Conservation (phyloP, 345 rosid genomes). For the Trapa bicornis region DNA sequence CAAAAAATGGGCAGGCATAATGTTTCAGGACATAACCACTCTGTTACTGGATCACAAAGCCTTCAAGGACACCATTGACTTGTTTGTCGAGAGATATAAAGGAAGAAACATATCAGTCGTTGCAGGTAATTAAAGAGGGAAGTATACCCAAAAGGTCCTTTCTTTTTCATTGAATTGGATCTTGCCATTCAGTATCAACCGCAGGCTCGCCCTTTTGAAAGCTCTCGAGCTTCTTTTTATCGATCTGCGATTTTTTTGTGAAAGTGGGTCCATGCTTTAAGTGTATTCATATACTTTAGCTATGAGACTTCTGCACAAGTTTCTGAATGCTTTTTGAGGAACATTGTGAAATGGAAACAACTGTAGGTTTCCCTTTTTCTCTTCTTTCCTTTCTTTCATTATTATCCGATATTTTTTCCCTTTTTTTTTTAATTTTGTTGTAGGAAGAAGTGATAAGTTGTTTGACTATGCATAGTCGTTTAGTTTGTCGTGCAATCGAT, state of each 20-base stretch:
- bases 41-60: conserved; percentile 76
- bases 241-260: conserved; percentile 10
- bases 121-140: conserved; percentile 48
- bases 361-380: conserved; percentile 7
- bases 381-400: not conserved
- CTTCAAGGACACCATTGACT: conserved; percentile 80
- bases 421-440: not conserved
- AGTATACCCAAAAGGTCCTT: not conserved
- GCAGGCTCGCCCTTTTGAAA: not conserved
- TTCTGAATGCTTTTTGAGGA: conserved; percentile 23
- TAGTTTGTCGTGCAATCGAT: conserved; percentile 41
- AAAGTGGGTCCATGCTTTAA: conserved; percentile 15
- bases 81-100: conserved; percentile 85
- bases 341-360: conserved; percentile 21
- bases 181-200: conserved; percentile 9
- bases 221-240: conserved; percentile 6
- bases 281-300: conserved; percentile 9
- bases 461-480: conserved; percentile 29
- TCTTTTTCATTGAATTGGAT: conserved; percentile 3
- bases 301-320: conserved; percentile 14
- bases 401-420: not conserved
- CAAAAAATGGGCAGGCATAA: conserved; percentile 46
- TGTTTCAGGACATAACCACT: conserved; percentile 95
- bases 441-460: conserved; percentile 21
- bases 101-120: conserved; percentile 84